These are phyloP conservation scores for Fagus sylvatica DNA, from an alignment of 306 rosid genomes.

Conservation along the genomic window DNA sequence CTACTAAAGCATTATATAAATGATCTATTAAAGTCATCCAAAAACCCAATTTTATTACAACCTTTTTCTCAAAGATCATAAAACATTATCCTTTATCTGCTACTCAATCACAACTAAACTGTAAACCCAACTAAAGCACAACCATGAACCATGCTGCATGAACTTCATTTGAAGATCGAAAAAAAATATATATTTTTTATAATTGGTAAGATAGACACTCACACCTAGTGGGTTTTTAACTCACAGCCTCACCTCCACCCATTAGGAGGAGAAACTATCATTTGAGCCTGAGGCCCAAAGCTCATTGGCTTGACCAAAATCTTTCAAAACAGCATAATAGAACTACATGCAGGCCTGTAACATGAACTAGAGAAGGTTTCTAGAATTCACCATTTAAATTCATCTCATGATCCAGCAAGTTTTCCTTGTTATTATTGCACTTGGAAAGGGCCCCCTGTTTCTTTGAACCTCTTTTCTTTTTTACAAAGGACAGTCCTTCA, in stretches of 20 bases:
- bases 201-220: no score
- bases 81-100: neutral
- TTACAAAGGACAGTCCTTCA: slow-evolving; percentile 65
- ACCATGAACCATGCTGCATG: neutral
- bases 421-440: slow-evolving; percentile 27
- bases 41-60: neutral
- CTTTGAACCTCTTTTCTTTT: slow-evolving; percentile 46
- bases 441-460: slow-evolving; percentile 31
- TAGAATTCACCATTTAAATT: slow-evolving; percentile 16
- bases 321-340: slow-evolving; percentile 5
- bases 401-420: slow-evolving; percentile 14
- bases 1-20: neutral
- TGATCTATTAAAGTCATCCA: neutral
- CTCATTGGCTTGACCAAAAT: neutral
- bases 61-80: neutral
- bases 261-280: no score
- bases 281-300: no score
- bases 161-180: neutral
- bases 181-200: no score
- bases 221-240: no score
- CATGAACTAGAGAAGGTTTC: slow-evolving; percentile 13
- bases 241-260: no score
- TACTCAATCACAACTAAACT: neutral
- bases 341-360: slow-evolving; percentile 12
- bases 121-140: neutral